Evolutionary conservation across 352 stramenopile genomes (phyloP), one percentile per base, ranked within the genome.

Genomic region (Pythium coloratum): DNA sequence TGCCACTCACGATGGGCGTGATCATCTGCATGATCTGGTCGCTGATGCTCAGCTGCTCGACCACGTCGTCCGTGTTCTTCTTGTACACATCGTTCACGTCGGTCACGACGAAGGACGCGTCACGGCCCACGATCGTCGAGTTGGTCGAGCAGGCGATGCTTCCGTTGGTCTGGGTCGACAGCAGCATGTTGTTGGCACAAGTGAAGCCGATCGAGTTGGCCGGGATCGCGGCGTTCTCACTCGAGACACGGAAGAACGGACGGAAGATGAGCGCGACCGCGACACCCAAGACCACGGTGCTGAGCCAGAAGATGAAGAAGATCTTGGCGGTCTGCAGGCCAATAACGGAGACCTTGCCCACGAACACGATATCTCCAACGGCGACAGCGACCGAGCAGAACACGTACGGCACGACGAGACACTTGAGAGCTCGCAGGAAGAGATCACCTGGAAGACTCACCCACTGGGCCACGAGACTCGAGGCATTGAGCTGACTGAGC

Each of bases 371-470:
- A 56, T 92, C 86, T 0, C 80, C 81, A 13, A 92, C 81, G 20
- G 83, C 84, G 14, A 94, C 81, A 0, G 84, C 80, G n/a, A 94
- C 83, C 0, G 81, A 84, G 62, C 81, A 92, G 75, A 94, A 94
- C 1, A 94, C 81, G 57, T 91, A 87, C 18, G 86, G 86, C 26
- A 92, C 71, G 33, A 92, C 82, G 0, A 94, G 72, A 47, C 80
- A 79, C 64, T 87, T 91, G 33, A 92, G 70, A 12, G 84, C 20
- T 24, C 20, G 20, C 20, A 24, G 20, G 20, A 24, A 24, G 20
- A 24, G 20, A 24, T 24, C 20, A 2, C 86, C 84, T 0, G 86
- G 86, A 9, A 92, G 66, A n/a, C 78, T 69, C 50, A 94, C 76
- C 82, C 80, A 89, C 53, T 80, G 65, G 3, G 78, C 75, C 0